Base-by-base conservation (phyloP, 148 eudicot species). In the Drosera capensis region DNA sequence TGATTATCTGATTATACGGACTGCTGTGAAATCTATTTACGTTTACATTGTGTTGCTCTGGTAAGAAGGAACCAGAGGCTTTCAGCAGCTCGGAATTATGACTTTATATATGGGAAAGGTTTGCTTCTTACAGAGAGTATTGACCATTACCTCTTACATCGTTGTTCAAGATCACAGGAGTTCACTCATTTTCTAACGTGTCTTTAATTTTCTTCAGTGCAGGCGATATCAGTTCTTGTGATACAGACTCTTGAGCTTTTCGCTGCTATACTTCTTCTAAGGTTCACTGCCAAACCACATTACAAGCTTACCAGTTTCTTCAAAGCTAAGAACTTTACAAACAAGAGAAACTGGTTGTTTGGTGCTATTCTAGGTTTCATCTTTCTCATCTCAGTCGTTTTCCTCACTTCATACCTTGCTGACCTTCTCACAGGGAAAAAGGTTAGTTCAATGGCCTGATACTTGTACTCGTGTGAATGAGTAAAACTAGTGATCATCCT, bases 171-270 rank as follows among this genome's bases (percentile, higher is more conserved):
- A 9, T 2, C 2, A 34, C 38, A 2, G 11, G 38, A 4, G 38
- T 34, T 13, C n/a, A 34, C 9, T 28, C 4, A 28, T 20, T 8
- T 54, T n/a, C 20, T 8, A 23, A 45, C 16, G 14, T n/a, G 25
- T 15, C 22, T 25, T 46, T 37, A n/a, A 24, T 60, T 16, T 34
- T 59, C 43, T 48, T 12, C 46, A 13, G 49, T 3, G 24, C 65
- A 87, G 96, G 90, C 71, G 56, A 25, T 71, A 15, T 66, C 80
- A 1, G 19, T 83, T 38, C 73, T 84, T 51, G 63, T 31, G 13
- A 49, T 88, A 23, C 77, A 85, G 69, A 68, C 64, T 5, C 14
- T 75, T 23, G 97, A 88, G 75, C 66, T 80, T 25, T 48, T 42
- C 45, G 52, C 51, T 14, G 63, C 85, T 40, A 14, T 66, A 43